Evolutionary conservation across 495 filamentous ascomycete genomes (phyloP), one percentile per base, ranked within the genome.

Genomic region (Aspergillus ellipticus): DNA sequence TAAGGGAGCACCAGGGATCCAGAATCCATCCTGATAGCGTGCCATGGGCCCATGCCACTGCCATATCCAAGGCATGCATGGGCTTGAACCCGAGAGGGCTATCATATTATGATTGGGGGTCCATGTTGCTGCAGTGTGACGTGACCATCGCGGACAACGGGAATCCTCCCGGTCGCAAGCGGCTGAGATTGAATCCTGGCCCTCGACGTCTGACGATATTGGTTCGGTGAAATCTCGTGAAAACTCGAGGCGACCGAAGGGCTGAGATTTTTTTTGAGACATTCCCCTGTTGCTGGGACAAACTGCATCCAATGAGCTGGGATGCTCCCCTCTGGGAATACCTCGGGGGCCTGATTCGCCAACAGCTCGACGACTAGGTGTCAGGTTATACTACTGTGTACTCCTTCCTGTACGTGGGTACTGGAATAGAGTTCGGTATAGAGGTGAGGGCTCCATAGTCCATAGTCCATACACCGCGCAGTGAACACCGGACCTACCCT

Each of bases 121-220:
- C 35, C n/a, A 39, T 5, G 11, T 39, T 39, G 35, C 35, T 39
- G 35, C 35, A 39, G 4, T n/a, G 35, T 39, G 35, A 39, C 35
- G 35, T 39, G 35, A 39, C n/a, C 11, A 15, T 11, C 39, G 24
- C 21, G 39, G 35, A n/a, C 22, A 16, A 21, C 22, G 48, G 49
- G 55, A 55, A 55, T 56, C 37, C 53, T 53, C 33, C 49, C 55
- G 60, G 60, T 58, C 60, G 45, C 52, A 28, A 28, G 24, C 24
- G 24, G 24, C 24, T 28, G 4, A 28, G 24, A 7, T 28, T 28
- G 24, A 28, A 62, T 56, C 46, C 17, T 50, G 26, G 29, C 31
- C 43, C 31, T 54, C 50, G 51, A 28, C 33, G 37, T 22, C 51
- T 46, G 46, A 28, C 33, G 24, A 41, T 24, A 29, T 35, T 42